Conservation (phyloP, 495 filamentous ascomycete species). For the Aspergillus bridgeri region DNA sequence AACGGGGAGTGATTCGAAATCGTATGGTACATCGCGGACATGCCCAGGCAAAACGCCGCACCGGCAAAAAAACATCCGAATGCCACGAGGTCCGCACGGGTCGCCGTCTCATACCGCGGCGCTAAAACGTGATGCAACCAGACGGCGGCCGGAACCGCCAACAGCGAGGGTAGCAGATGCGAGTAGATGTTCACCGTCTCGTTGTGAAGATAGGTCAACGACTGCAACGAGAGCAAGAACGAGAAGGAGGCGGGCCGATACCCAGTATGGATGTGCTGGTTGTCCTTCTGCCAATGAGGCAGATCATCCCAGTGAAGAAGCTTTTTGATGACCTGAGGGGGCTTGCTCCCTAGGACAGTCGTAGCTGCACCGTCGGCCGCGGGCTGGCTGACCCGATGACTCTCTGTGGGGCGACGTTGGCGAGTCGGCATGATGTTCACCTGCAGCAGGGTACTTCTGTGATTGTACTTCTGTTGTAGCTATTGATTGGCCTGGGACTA, state of each 20-base stretch:
- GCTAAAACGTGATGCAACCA: constrained; percentile 48
- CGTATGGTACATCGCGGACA: constrained; percentile 78
- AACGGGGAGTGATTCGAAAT: constrained; percentile 63
- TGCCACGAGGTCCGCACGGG: constrained; percentile 60
- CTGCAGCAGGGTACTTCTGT: neutral
- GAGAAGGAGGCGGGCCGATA: constrained; percentile 71
- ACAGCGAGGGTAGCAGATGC: constrained; percentile 61
- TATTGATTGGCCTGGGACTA: too few relatives aligned
- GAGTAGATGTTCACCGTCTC: constrained; percentile 94
- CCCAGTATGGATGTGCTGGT: constrained; percentile 67
- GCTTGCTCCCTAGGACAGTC: constrained; percentile 23
- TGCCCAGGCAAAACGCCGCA: constrained; percentile 72
- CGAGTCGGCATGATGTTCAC: constrained; percentile 27
- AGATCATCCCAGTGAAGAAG: constrained; percentile 62
- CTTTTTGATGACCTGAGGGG: constrained; percentile 30
- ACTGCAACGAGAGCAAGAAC: constrained; percentile 58
- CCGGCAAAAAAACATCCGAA: constrained; percentile 79
- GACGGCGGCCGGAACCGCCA: constrained; percentile 36
- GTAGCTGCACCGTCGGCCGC: constrained; percentile 18
- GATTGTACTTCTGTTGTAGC: too few relatives aligned
- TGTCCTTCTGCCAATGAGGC: constrained; percentile 70
- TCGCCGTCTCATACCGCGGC: constrained; percentile 66
- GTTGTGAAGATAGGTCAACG: constrained; percentile 78
- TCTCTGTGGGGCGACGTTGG: constrained; percentile 35
- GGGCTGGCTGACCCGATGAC: constrained; percentile 15